Evolutionary conservation across 2,329 filamentous ascomycete genomes (phyloP), one percentile per base, ranked within the genome.

Genomic region (Zymoseptoria passerinii): DNA sequence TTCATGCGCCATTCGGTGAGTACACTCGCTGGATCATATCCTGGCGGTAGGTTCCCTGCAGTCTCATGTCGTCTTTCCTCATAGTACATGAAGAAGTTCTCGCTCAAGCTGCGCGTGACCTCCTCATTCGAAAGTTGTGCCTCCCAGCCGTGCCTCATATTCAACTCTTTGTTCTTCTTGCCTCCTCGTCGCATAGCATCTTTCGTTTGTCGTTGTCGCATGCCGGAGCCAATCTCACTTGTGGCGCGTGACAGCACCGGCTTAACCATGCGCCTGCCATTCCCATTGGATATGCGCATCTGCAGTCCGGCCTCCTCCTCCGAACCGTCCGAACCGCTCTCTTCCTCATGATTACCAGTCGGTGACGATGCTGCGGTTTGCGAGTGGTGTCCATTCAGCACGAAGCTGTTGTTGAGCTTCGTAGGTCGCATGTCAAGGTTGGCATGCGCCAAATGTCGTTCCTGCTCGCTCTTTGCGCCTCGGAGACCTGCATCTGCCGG

Each of bases 71-170:
- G 87, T 75, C 97, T 97, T 75, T 99, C 94, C 63, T 92, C 96
- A 74, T 89, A 99, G 76, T 99, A 99, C 92, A 97, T 97, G 78
- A 96, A 97, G 84, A 95, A 99, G 66, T 90, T 95, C 88, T 96
- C 57, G 49, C 64, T 68, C 63, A 96, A 80, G 65, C 91, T 83
- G 58, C 88, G 88, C 20, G 63, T 64, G 67, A 95, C 88, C 68
- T 95, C 92, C 70, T 96, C 90, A 66, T 91, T 95, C 70, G 90
- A 88, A 72, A 95, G 91, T 73, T 96, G 90, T 66, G 92, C 88
- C 70, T 95, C 90, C 78, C 94, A 96, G 52, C 92, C 92, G 76
- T 96, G 92, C 53, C 92, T 83, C 72, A 86, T 82, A 29, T 57
- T 60, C 57, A 59, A 28, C 28, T 63, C 60, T 28, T 50, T 55